These are phyloP conservation scores for Pulveroboletus sp. DNA, from an alignment of 768 basidiomycete species.

Conservation along the genomic window DNA sequence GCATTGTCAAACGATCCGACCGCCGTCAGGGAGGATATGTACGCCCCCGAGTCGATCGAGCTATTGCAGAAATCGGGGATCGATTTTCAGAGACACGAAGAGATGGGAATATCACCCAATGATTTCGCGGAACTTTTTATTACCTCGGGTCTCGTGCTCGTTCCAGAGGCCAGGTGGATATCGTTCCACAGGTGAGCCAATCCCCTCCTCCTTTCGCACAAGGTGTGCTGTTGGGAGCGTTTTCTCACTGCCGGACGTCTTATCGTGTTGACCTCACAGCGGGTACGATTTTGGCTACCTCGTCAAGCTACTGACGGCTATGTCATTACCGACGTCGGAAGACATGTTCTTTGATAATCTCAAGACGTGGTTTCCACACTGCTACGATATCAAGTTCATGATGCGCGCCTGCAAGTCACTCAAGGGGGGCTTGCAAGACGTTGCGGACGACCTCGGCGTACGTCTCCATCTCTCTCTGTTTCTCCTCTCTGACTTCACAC, in stretches of 20 bases:
- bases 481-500: not conserved
- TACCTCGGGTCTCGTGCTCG: constrained; percentile 88
- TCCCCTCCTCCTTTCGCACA: not conserved
- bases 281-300: constrained; percentile 99
- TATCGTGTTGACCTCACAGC: too few species aligned
- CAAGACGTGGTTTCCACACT: constrained; percentile 88
- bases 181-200: constrained; percentile 92
- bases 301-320: constrained; percentile 84
- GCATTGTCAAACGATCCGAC: too few species aligned
- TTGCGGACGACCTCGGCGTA: constrained; percentile 94
- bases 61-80: constrained; percentile 92
- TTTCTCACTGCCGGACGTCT: too few species aligned
- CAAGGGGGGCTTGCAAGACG: constrained; percentile 88
- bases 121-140: constrained; percentile 97
- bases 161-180: constrained; percentile 90
- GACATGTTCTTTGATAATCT: constrained; percentile 86
- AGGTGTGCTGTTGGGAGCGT: too few species aligned
- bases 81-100: constrained; percentile 91
- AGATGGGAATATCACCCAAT: constrained; percentile 87
- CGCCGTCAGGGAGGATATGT: constrained; percentile 93
- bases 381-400: constrained; percentile 97
- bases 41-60: constrained; percentile 95
- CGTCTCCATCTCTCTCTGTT: constrained; percentile 30
- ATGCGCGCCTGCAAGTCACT: constrained; percentile 82
- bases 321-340: constrained; percentile 85